A percentile compares a stretch with the other conserved stretches of the same genome.
Conservation (phyloP, 495 filamentous ascomycete species). For the Pyrenula massariospora region DNA sequence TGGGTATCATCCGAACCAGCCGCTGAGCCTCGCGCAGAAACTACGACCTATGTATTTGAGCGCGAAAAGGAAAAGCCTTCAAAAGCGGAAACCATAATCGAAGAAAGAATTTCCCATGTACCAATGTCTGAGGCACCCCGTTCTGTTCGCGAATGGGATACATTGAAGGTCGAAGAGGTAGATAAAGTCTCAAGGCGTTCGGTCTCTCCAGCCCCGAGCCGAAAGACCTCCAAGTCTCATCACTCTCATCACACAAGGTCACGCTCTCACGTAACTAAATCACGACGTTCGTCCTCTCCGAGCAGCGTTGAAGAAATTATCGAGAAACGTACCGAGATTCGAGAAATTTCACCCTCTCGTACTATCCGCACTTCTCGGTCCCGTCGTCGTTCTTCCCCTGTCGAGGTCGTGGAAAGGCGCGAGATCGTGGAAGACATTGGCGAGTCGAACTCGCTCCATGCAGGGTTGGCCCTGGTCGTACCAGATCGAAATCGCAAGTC, state of each 20-base stretch:
- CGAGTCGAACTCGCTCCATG: slow-evolving; percentile 34
- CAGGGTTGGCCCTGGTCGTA: slow-evolving; percentile 42
- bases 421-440: slow-evolving; percentile 25
- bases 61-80: slow-evolving; percentile 13
- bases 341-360: background rate
- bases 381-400: slow-evolving; percentile 22
- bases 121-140: slow-evolving; percentile 10
- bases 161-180: slow-evolving; percentile 8
- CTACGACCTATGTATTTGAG: background rate
- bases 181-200: background rate
- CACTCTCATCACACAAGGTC: background rate
- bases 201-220: background rate
- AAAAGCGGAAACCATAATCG: slow-evolving; percentile 17
- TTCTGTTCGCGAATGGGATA: slow-evolving; percentile 17
- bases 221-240: background rate
- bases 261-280: background rate
- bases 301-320: background rate
- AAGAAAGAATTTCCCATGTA: slow-evolving; percentile 10
- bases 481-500: slow-evolving; percentile 31
- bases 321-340: background rate
- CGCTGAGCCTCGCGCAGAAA: background rate
- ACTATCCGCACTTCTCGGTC: slow-evolving; percentile 10
- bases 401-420: slow-evolving; percentile 18
- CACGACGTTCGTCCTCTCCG: background rate
- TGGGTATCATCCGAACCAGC: background rate